A percentile compares a stretch with the other conserved stretches of the same genome.
phyloP scores from a whole-genome alignment of 768 basidiomycete genomes.

The Leucocoprinus leucothites region DNA sequence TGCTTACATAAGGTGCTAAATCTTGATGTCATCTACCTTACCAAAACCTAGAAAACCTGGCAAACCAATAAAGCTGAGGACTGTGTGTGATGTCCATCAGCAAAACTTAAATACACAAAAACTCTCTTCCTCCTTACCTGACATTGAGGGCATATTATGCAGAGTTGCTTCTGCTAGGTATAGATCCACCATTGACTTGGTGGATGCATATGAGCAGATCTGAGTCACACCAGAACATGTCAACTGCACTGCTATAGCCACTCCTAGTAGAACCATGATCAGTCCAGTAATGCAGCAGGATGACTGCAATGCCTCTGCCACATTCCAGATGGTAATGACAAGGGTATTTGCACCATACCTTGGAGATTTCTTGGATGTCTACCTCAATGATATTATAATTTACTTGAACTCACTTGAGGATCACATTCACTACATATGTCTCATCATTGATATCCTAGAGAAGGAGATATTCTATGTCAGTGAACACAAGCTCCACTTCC shows the following conservation, averaged over 20 bases:
- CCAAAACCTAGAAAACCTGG: conserved; percentile 23
- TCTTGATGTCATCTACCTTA: no score
- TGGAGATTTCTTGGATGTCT: conserved; percentile 10
- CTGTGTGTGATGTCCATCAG: conserved; percentile 31
- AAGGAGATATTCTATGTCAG: conserved; percentile 23
- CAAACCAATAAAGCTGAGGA: conserved; percentile 19
- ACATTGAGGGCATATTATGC: no score
- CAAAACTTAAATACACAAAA: conserved; percentile 37
- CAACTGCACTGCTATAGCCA: conserved; percentile 23
- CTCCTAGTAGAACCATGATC: conserved; percentile 32
- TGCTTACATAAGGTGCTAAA: no score
- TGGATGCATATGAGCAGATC: conserved; percentile 42
- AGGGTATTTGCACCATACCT: conserved; percentile 2
- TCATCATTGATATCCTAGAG: conserved; percentile 21
- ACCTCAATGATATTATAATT: conserved; percentile 17
- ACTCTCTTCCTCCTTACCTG: conserved; percentile 34
- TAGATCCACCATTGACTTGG: conserved; percentile 32
- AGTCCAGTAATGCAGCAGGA: conserved; percentile 31
- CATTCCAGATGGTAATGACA: conserved; percentile 34
- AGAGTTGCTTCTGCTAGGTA: conserved; percentile 25
- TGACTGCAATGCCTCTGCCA: conserved; percentile 24
- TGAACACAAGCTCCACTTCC: conserved; percentile 9
- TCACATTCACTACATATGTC: conserved; percentile 27
- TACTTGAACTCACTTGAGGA: conserved; percentile 22
- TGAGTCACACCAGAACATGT: conserved; percentile 25